phyloP scores from a whole-genome alignment of 768 basidiomycete species.

The Tulasnella sp. region DNA sequence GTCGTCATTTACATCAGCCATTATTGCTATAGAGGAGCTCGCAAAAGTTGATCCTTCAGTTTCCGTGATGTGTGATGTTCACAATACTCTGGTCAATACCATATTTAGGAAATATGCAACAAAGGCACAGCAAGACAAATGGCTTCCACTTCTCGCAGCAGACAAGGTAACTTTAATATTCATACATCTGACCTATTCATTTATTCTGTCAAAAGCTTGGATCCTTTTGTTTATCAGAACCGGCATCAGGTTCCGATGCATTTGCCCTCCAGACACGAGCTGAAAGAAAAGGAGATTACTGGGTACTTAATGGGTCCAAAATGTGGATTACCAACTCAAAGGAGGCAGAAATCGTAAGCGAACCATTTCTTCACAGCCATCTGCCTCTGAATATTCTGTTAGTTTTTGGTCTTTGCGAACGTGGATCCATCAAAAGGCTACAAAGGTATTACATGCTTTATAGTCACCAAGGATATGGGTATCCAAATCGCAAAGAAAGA shows the following conservation, averaged over 20 bases:
- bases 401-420: conserved; percentile 87
- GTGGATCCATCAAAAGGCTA: conserved; percentile 69
- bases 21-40: conserved; percentile 94
- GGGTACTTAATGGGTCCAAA: conserved; percentile 90
- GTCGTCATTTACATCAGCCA: conserved; percentile 84
- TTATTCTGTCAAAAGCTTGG: conserved; percentile 48
- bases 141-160: conserved; percentile 70
- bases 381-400: too few species aligned
- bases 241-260: conserved; percentile 89
- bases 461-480: conserved; percentile 93
- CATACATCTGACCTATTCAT: neutral
- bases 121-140: conserved; percentile 74
- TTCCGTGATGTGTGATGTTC: conserved; percentile 92
- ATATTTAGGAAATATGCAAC: conserved; percentile 78
- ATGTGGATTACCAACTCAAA: conserved; percentile 98
- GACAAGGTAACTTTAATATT: conserved; percentile 42
- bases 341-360: conserved; percentile 55
- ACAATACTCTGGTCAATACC: conserved; percentile 97
- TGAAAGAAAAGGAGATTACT: conserved; percentile 71
- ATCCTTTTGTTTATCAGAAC: conserved; percentile 89
- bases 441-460: conserved; percentile 98
- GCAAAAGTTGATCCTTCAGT: conserved; percentile 94
- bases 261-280: conserved; percentile 94
- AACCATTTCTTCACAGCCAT: neutral
- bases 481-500: conserved; percentile 97